Percentiles rank a stretch among this genome's conserved stretches.
Conservation (phyloP, 2,329 filamentous ascomycete species). For the Colletotrichum eremochloae region DNA sequence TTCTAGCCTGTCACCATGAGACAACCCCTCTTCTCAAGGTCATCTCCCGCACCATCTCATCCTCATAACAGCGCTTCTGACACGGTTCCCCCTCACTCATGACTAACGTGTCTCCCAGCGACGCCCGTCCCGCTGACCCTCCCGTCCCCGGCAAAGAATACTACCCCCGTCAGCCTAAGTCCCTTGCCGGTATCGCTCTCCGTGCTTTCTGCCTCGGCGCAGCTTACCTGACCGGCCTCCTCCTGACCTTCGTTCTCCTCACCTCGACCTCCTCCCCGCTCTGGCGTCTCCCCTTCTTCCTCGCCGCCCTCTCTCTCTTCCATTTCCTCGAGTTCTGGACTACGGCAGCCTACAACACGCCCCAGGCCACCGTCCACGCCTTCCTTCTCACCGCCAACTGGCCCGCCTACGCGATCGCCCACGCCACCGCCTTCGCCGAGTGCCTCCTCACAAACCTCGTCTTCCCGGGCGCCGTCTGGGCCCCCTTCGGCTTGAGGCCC, state of each 20-base stretch:
- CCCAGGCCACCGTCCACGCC: constrained; percentile 76
- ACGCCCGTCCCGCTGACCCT: constrained; percentile 43
- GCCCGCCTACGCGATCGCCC: constrained; percentile 85
- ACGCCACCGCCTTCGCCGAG: constrained; percentile 80
- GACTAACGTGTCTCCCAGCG: constrained; percentile 43
- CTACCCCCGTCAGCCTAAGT: constrained; percentile 65
- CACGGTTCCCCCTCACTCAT: constrained; percentile 17
- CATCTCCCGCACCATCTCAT: constrained; percentile 17
- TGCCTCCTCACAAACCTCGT: constrained; percentile 72
- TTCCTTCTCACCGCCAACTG: constrained; percentile 92
- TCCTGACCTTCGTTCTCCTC: constrained; percentile 51
- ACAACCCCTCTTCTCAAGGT: neutral
- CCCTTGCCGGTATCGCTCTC: constrained; percentile 70
- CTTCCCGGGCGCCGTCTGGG: constrained; percentile 64
- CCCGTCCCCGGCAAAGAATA: constrained; percentile 49
- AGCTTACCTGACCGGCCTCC: constrained; percentile 54
- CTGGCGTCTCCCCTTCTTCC: constrained; percentile 77
- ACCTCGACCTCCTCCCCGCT: constrained; percentile 59
- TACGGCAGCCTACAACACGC: constrained; percentile 86
- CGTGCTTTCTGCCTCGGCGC: constrained; percentile 69
- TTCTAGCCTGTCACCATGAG: neutral
- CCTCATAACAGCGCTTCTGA: constrained; percentile 1
- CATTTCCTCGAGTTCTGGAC: constrained; percentile 98
- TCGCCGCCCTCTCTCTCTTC: constrained; percentile 79
- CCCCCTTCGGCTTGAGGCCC: constrained; percentile 58